These are phyloP conservation scores for Roridomyces roridus DNA, from an alignment of 768 basidiomycete species.

Conservation along the genomic window DNA sequence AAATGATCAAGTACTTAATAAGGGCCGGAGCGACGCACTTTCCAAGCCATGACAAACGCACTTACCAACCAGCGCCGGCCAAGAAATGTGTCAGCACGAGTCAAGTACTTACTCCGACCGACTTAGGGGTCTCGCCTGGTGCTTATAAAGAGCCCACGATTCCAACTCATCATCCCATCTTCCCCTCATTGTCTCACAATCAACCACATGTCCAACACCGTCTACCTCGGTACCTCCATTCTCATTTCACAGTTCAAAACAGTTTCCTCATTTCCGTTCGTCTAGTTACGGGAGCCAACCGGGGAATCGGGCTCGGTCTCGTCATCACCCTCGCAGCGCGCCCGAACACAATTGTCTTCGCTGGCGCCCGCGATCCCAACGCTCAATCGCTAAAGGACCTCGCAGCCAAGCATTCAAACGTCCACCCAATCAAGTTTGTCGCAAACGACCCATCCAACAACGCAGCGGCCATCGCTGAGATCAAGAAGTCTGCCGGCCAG, in stretches of 20 bases:
- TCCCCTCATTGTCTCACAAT: too few relatives aligned
- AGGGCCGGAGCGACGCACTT: too few relatives aligned
- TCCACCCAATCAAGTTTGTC: constrained; percentile 5
- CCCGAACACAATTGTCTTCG: too few relatives aligned
- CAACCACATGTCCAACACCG: not conserved
- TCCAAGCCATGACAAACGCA: too few relatives aligned
- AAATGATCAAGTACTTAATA: too few relatives aligned
- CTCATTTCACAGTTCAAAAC: not conserved
- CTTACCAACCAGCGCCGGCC: too few relatives aligned
- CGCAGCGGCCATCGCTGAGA: constrained; percentile 1
- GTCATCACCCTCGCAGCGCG: not conserved
- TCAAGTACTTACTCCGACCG: too few relatives aligned
- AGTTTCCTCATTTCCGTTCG: not conserved
- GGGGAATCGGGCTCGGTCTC: constrained; percentile 1
- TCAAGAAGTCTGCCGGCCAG: not conserved
- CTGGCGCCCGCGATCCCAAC: not conserved
- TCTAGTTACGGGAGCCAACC: constrained; percentile 8
- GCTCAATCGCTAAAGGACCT: constrained; percentile 1
- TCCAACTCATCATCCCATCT: too few relatives aligned
- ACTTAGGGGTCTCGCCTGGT: too few relatives aligned
- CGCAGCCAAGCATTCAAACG: not conserved
- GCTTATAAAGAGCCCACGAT: too few relatives aligned
- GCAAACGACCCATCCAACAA: not conserved
- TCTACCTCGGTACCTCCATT: not conserved
- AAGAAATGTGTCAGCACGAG: too few relatives aligned